phyloP scores from a whole-genome alignment of 2,329 filamentous ascomycete species.

The Pseudogymnoascus sp. region DNA sequence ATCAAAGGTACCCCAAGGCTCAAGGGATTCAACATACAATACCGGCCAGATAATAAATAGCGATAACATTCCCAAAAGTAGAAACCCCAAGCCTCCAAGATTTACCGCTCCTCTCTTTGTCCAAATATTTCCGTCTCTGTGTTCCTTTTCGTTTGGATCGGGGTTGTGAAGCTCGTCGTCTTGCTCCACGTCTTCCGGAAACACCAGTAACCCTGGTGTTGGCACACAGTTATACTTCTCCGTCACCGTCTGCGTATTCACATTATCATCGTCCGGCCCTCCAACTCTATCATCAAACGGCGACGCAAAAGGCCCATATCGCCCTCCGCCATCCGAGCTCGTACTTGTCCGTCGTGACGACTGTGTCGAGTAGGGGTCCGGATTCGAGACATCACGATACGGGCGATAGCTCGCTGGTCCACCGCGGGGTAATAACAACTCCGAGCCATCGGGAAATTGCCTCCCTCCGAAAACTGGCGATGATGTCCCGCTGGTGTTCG shows the following conservation, averaged over 20 bases:
- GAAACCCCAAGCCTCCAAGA: conserved; percentile 50
- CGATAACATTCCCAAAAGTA: conserved; percentile 51
- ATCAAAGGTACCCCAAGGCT: neutral
- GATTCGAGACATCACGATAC: conserved; percentile 40
- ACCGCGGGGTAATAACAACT: conserved; percentile 39
- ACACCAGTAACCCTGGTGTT: conserved; percentile 56
- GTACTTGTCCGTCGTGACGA: conserved; percentile 57
- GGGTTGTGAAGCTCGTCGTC: conserved; percentile 67
- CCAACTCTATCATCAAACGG: conserved; percentile 51
- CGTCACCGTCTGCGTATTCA: conserved; percentile 65
- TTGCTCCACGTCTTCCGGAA: conserved; percentile 64
- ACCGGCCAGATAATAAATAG: conserved; percentile 64
- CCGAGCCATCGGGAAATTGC: conserved; percentile 14
- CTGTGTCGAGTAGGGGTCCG: conserved; percentile 28
- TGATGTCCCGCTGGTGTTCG: conserved; percentile 7
- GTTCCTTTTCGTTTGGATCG: conserved; percentile 53
- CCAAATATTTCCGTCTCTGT: conserved; percentile 55
- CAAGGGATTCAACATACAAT: conserved; percentile 41
- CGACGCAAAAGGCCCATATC: conserved; percentile 35
- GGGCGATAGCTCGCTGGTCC: conserved; percentile 29
- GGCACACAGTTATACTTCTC: conserved; percentile 67
- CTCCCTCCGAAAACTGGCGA: conserved; percentile 18
- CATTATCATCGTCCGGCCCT: conserved; percentile 52
- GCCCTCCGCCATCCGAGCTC: conserved; percentile 39
- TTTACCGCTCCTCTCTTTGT: conserved; percentile 56